A percentile compares a stretch with the other conserved stretches of the same genome.
Evolutionary conservation across 257 asterid species (phyloP).

Genomic region (Rhazya stricta): DNA sequence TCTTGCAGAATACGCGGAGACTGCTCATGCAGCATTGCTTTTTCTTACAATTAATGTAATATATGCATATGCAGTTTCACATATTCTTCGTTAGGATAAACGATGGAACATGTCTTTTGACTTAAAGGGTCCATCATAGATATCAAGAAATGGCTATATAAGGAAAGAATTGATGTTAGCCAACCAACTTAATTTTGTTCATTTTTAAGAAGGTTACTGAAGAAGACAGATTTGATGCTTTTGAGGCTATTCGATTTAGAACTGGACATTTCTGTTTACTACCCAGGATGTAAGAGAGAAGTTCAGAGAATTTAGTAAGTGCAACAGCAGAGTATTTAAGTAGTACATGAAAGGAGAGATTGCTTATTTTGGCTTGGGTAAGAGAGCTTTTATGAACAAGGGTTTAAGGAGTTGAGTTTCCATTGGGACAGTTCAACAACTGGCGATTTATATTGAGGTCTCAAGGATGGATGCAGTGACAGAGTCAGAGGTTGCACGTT

Average conservation of each 20-base stretch:
- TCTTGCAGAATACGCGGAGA: conserved; percentile 36
- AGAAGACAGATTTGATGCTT: conserved; percentile 10
- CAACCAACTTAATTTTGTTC: conserved; percentile 15
- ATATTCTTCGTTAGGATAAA: conserved; percentile 21
- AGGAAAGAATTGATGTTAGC: conserved; percentile 20
- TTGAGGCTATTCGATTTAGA: conserved; percentile 15
- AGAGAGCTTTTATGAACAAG: conserved; percentile 15
- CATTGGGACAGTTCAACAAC: conserved; percentile 25
- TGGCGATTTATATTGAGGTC: conserved; percentile 15
- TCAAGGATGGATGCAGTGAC: conserved; percentile 8
- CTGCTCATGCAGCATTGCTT: conserved; percentile 13
- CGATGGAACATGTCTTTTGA: conserved; percentile 42
- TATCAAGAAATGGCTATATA: conserved; percentile 21
- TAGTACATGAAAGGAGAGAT: conserved; percentile 3
- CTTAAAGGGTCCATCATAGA: conserved; percentile 28
- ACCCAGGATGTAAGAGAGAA: conserved; percentile 13
- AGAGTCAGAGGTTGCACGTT: conserved; percentile 21
- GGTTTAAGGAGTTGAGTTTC: conserved; percentile 29
- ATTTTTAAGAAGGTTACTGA: conserved; percentile 6
- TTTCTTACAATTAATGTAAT: not conserved
- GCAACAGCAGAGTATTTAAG: conserved; percentile 6
- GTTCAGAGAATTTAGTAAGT: conserved; percentile 16
- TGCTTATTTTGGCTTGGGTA: conserved; percentile 5
- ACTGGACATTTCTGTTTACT: not conserved
- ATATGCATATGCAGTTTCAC: no score